These are phyloP conservation scores for Bertia moriformis DNA, from an alignment of 2,329 filamentous ascomycete species.

Conservation along the genomic window DNA sequence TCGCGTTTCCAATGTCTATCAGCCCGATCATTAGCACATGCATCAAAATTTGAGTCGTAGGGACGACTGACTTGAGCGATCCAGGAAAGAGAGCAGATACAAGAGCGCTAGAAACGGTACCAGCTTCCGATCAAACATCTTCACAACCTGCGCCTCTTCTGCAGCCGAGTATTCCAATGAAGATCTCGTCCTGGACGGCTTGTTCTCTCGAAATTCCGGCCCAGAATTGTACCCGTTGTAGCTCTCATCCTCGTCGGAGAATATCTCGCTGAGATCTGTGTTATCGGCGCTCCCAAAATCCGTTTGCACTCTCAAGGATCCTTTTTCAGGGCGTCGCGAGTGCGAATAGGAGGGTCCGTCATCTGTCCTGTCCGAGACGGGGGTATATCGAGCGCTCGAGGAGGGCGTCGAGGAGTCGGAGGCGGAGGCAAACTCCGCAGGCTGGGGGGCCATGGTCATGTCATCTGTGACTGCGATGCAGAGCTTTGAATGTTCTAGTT, in stretches of 20 bases:
- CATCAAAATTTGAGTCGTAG: conserved; percentile 6
- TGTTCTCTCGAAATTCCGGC: not conserved
- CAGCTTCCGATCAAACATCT: conserved; percentile 63
- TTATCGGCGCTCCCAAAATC: not conserved
- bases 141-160: conserved; percentile 58
- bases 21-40: not conserved
- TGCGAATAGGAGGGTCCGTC: not conserved
- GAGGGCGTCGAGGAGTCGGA: not conserved
- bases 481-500: no score
- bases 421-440: not conserved
- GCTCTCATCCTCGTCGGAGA: not conserved
- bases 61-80: conserved; percentile 56
- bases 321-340: not conserved
- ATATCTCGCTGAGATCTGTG: not conserved
- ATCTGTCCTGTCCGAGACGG: not conserved
- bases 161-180: conserved; percentile 33
- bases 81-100: conserved; percentile 74
- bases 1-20: conserved; percentile 33
- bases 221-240: not conserved
- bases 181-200: not conserved
- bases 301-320: not conserved
- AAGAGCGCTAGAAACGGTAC: conserved; percentile 70
- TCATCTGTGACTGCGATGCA: no score
- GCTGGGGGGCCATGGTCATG: not conserved
- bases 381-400: not conserved